Base-by-base conservation (phyloP, 441 rosid genomes). In the Arabidopsis hybrid region DNA sequence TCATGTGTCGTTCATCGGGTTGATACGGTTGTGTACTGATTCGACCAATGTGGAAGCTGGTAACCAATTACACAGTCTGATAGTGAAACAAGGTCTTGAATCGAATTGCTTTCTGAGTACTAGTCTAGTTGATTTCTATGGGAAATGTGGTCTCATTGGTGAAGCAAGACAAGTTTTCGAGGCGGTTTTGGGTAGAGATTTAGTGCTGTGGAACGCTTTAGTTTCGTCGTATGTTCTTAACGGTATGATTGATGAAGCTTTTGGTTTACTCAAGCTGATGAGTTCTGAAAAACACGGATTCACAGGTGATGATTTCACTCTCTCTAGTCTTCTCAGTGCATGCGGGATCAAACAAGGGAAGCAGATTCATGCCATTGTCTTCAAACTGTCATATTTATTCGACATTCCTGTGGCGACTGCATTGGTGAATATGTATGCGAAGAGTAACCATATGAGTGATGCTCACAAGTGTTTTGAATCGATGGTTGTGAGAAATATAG, bases 201-300 rank as follows among this genome's bases (percentile, higher is more conserved):
- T 81, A 65, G 90, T 90, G 70, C 29, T 89, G 4, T 86, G 89
- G 88, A 91, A 89, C 77, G 85, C 78, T 59, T 85, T 88, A 67
- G 57, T 85, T 76, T 88, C 86, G 60, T 84, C 86, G 10, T 86
- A 87, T 75, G 84, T 79, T 26, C 73, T 76, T 40, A 88, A 86
- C 79, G 71, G 75, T 47, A 79, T 83, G 78, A 74, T 75, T 7
- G 74, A 69, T 18, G 78, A 84, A 78, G 92, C 87, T 56, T 78
- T 88, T 67, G 61, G 56, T 69, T 69, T 81, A 13, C 85, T 84
- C 29, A 73, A 78, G 69, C 59, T 72, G 60, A 88, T 91, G 89
- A 74, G 72, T 60, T 67, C 51, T 57, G 78, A 42, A 17, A 18
- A 76, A 68, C 78, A 71, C 39, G 57, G 63, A 5, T 51, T 73